A percentile compares a stretch with the other conserved stretches of the same genome.
Conservation (phyloP, 2,329 filamentous ascomycete genomes). For the Coniella vitis region DNA sequence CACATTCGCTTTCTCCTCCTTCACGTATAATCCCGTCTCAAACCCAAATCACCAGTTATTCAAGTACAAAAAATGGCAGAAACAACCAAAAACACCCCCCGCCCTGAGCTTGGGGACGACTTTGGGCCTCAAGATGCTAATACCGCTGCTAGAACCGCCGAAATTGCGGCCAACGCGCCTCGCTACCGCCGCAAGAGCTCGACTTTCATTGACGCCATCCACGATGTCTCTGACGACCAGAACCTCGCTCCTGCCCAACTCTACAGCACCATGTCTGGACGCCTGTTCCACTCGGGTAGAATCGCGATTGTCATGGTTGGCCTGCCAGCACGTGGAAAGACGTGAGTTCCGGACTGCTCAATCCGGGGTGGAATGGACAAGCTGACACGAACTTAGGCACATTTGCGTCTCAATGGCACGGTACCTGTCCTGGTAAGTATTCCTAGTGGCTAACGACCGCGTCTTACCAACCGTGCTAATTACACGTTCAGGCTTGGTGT, state of each 20-base stretch:
- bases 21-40: background rate
- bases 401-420: constrained; percentile 92
- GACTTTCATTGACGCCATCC: constrained; percentile 94
- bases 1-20: background rate
- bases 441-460: background rate
- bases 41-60: background rate
- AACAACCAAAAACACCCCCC: background rate
- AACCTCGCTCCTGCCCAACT: constrained; percentile 90
- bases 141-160: constrained; percentile 60
- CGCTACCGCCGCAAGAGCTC: constrained; percentile 88
- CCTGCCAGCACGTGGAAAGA: constrained; percentile 90
- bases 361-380: background rate
- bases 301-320: constrained; percentile 98
- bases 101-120: constrained; percentile 16
- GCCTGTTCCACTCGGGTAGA: constrained; percentile 91
- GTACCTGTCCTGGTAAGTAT: constrained; percentile 75
- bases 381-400: constrained; percentile 50
- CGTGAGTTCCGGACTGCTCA: constrained; percentile 44
- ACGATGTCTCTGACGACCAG: constrained; percentile 76
- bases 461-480: constrained; percentile 12
- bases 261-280: constrained; percentile 95
- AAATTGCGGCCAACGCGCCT: constrained; percentile 85
- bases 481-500: constrained; percentile 67
- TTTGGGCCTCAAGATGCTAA: constrained; percentile 24
- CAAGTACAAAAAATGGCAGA: too few species aligned